phyloP scores from a whole-genome alignment of 2,329 filamentous ascomycete species.

The Phyllachora maydis region DNA sequence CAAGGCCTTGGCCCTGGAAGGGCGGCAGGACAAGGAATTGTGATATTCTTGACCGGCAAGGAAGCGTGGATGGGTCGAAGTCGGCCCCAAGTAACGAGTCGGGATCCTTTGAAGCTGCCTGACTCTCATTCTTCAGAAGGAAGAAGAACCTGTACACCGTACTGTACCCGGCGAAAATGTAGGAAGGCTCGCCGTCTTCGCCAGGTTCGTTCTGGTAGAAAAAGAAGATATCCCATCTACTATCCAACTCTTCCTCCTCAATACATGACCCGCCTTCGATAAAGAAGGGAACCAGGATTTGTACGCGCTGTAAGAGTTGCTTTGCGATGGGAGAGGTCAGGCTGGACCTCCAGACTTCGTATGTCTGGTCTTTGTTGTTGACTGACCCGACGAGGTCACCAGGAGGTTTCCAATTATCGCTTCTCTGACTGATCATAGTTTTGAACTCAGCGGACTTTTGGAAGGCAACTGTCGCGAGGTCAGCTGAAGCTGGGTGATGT shows the following conservation, averaged over 20 bases:
- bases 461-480: conserved; percentile 47
- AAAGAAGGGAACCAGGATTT: conserved; percentile 67
- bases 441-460: conserved; percentile 41
- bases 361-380: conserved; percentile 37
- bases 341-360: conserved; percentile 69
- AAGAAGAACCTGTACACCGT: conserved; percentile 83
- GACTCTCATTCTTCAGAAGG: conserved; percentile 17
- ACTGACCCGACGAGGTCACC: conserved; percentile 51
- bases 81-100: conserved; percentile 24
- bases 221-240: conserved; percentile 86
- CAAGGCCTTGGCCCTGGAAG: conserved; percentile 65
- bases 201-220: conserved; percentile 46
- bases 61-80: conserved; percentile 37
- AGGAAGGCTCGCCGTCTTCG: conserved; percentile 25
- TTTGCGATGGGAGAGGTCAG: conserved; percentile 50
- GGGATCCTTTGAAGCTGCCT: conserved; percentile 12
- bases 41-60: conserved; percentile 67
- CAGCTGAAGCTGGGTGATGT: no score
- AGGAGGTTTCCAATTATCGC: conserved; percentile 43
- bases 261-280: conserved; percentile 85
- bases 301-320: conserved; percentile 57
- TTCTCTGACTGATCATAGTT: conserved; percentile 24
- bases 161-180: conserved; percentile 72
- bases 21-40: conserved; percentile 85
- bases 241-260: conserved; percentile 43